Evolutionary conservation across 1,284 basidiomycete species (phyloP).

Genomic region (Rhodofomes roseus): DNA sequence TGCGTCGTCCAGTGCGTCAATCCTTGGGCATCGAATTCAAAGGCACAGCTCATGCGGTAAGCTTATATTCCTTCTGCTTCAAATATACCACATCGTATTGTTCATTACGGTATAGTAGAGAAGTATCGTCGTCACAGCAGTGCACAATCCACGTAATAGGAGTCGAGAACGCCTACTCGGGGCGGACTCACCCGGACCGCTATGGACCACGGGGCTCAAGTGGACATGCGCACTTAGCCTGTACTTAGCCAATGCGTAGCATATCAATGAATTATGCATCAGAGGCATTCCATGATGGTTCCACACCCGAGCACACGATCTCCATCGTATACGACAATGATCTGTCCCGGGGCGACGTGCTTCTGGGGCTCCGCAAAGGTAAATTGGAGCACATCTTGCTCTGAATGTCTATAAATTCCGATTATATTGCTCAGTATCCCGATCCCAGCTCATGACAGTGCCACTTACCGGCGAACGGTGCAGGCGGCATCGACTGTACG

Average conservation of each 20-base stretch:
- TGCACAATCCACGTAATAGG: not conserved
- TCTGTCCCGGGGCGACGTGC: slow-evolving; percentile 80
- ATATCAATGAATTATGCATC: too few species aligned
- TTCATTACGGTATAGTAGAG: not conserved
- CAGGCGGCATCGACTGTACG: slow-evolving; percentile 58
- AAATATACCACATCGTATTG: not conserved
- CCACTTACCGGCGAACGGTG: slow-evolving; percentile 34
- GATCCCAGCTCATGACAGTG: too few species aligned
- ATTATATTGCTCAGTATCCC: not conserved
- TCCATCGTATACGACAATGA: slow-evolving; percentile 69
- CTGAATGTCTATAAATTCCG: not conserved
- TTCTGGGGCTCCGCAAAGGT: slow-evolving; percentile 58
- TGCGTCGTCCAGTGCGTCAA: slow-evolving; percentile 1
- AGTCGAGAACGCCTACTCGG: not conserved
- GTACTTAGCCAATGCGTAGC: not conserved
- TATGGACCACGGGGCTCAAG: not conserved
- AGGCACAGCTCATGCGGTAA: not conserved
- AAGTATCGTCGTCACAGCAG: not conserved
- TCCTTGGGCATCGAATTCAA: not conserved
- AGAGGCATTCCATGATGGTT: slow-evolving; percentile 39
- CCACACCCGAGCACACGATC: slow-evolving; percentile 87
- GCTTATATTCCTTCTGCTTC: not conserved
- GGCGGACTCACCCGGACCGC: not conserved
- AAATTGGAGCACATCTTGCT: slow-evolving; percentile 33
- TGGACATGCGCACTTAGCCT: not conserved